phyloP scores from a whole-genome alignment of 306 rosid genomes.

The Vicia faba region DNA sequence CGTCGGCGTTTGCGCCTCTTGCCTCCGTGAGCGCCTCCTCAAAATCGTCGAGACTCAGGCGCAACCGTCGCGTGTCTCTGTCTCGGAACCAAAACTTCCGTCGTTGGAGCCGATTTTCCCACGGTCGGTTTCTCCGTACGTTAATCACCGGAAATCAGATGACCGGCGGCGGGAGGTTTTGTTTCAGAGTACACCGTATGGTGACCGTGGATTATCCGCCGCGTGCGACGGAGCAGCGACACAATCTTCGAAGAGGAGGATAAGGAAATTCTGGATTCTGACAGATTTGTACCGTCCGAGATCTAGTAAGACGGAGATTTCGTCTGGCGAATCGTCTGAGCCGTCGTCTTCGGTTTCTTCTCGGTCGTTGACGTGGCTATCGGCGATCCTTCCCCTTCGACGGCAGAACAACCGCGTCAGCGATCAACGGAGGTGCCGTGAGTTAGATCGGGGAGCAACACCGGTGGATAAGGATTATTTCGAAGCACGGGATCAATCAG shows the following conservation, averaged over 20 bases:
- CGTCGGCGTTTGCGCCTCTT: conserved; percentile 86
- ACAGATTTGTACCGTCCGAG: conserved; percentile 47
- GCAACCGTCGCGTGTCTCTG: conserved; percentile 37
- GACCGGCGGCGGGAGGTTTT: conserved; percentile 36
- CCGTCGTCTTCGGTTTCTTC: conserved; percentile 37
- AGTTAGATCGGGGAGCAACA: conserved; percentile 59
- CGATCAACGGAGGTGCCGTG: conserved; percentile 20
- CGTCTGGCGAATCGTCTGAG: conserved; percentile 39
- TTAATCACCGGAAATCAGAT: conserved; percentile 59
- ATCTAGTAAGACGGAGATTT: conserved; percentile 49
- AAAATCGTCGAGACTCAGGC: conserved; percentile 43
- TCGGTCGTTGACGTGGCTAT: conserved; percentile 62
- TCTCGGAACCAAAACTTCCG: conserved; percentile 40
- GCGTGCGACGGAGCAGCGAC: background rate
- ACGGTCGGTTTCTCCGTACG: conserved; percentile 76
- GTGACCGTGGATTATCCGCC: conserved; percentile 42
- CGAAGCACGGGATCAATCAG: conserved; percentile 36
- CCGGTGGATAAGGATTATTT: conserved; percentile 32
- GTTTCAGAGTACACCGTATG: conserved; percentile 67
- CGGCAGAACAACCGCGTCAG: conserved; percentile 22
- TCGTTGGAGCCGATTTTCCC: conserved; percentile 58
- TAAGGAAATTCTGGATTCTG: conserved; percentile 51
- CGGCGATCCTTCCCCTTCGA: conserved; percentile 46
- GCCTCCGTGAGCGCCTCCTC: conserved; percentile 80
- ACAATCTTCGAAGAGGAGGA: conserved; percentile 42